Evolutionary conservation across 1,284 basidiomycete species (phyloP).

Genomic region (Apiotrichum gamsii): DNA sequence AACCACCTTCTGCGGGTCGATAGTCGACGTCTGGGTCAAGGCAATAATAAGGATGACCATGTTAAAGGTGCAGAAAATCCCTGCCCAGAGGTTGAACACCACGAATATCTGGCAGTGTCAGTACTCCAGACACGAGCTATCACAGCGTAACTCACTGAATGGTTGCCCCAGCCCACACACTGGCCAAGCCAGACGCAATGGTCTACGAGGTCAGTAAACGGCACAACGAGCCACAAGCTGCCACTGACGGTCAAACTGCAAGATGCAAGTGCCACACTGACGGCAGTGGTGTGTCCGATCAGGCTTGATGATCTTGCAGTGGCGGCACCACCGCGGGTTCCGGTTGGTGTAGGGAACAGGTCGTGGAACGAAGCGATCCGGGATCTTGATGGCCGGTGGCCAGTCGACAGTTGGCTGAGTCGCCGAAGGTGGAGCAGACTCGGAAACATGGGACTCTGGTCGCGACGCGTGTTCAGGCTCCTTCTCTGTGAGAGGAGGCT

Average conservation of each 20-base stretch:
- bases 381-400: too few species aligned
- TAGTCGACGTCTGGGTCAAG: constrained; percentile 8
- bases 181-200: constrained; percentile 45
- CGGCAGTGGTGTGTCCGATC: constrained; percentile 46
- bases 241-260: constrained; percentile 36
- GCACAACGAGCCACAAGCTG: too few species aligned
- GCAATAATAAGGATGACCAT: constrained; percentile 28
- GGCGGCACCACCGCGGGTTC: constrained; percentile 35
- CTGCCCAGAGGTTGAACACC: constrained; percentile 41
- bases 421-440: too few species aligned
- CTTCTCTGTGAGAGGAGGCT: too few species aligned
- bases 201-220: constrained; percentile 16
- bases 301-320: constrained; percentile 45
- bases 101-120: constrained; percentile 37
- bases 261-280: constrained; percentile 44
- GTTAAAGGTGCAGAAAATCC: constrained; percentile 35
- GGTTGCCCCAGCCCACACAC: constrained; percentile 46
- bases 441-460: too few species aligned
- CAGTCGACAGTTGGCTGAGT: too few species aligned
- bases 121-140: neutral
- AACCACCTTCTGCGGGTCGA: constrained; percentile 42
- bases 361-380: constrained; percentile 21
- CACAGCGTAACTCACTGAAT: constrained; percentile 29
- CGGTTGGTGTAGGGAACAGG: constrained; percentile 24
- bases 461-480: too few species aligned